Conservation (phyloP, 1,284 basidiomycete genomes). For the Melampsora americana region DNA sequence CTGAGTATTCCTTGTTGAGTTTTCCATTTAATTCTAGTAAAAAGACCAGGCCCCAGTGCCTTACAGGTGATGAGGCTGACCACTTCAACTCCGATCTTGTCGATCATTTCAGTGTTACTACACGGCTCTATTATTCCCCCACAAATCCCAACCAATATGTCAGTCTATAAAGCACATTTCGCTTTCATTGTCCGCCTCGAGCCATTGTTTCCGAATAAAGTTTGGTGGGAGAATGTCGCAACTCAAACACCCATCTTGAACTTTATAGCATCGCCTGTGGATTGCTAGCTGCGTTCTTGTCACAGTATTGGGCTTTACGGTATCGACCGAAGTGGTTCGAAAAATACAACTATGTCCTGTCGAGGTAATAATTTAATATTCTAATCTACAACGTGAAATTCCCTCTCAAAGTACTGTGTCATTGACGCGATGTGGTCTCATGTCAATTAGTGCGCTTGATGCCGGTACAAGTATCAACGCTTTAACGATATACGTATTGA, state of each 20-base stretch:
- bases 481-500: constrained; percentile 49
- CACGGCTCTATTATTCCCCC: constrained; percentile 49
- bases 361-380: neutral
- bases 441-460: constrained; percentile 47
- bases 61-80: too few relatives aligned
- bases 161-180: neutral
- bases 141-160: constrained; percentile 51
- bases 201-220: neutral
- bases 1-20: constrained; percentile 49
- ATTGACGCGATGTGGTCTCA: neutral
- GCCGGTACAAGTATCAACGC: constrained; percentile 52
- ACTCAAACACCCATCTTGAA: neutral
- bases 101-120: constrained; percentile 24
- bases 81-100: too few relatives aligned
- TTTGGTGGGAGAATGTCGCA: neutral
- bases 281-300: constrained; percentile 49
- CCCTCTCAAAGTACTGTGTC: constrained; percentile 24
- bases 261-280: constrained; percentile 48
- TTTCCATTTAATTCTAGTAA: neutral
- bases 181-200: neutral
- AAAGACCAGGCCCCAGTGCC: too few relatives aligned
- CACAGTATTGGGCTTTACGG: constrained; percentile 50
- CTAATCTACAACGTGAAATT: neutral
- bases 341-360: constrained; percentile 47
- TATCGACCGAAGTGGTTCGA: constrained; percentile 51